A percentile compares a stretch with the other conserved stretches of the same genome.
Conservation (phyloP, 805 yeast species). For the Saccharomyces paradoxus region DNA sequence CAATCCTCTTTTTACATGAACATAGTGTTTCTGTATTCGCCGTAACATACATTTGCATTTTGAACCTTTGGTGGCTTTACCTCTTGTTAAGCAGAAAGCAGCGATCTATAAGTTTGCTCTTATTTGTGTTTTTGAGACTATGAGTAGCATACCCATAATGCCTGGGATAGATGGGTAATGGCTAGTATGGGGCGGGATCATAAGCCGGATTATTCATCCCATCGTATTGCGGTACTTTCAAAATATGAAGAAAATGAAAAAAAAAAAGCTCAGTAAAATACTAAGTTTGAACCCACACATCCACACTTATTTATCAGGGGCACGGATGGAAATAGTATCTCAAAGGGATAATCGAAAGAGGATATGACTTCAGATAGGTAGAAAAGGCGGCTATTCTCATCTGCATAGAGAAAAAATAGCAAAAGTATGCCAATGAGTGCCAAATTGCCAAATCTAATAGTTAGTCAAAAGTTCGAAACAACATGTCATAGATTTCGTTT, state of each 20-base stretch:
- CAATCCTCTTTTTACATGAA: neutral
- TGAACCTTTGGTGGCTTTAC: constrained; percentile 24
- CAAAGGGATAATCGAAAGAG: neutral
- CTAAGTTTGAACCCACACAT: neutral
- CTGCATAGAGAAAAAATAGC: neutral
- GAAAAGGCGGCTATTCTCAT: neutral
- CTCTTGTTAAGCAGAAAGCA: neutral
- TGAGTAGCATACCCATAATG: neutral
- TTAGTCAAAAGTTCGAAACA: neutral
- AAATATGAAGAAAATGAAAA: neutral
- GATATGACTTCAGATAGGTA: neutral
- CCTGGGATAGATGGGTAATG: neutral
- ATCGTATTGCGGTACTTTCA: neutral
- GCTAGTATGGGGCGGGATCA: neutral
- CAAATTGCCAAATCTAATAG: neutral
- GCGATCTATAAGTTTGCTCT: neutral
- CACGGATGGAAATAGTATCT: neutral
- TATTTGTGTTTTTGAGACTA: neutral
- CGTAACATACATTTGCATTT: constrained; percentile 40
- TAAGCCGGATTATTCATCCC: neutral
- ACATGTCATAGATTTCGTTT: no score
- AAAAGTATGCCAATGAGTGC: neutral
- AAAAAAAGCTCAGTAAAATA: neutral
- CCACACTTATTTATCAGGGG: neutral
- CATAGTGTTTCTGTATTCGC: neutral